Evolutionary conservation across 208 protist genomes (phyloP).

Genomic region (Naegleria gruberi): DNA sequence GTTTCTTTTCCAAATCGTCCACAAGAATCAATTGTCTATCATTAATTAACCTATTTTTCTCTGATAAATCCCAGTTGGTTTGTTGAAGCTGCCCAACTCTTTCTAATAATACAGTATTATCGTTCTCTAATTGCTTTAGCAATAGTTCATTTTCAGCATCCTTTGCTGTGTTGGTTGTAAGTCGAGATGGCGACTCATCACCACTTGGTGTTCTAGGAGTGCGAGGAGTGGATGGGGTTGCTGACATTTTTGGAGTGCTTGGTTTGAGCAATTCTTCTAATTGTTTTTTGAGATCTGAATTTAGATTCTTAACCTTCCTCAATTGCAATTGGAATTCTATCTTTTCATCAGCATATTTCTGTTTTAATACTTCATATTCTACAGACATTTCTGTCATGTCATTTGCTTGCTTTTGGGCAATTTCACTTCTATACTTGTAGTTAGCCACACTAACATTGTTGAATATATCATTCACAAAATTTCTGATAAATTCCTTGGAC

Average conservation of each 20-base stretch:
- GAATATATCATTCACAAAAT: not conserved
- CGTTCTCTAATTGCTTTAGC: not conserved
- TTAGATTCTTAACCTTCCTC: not conserved
- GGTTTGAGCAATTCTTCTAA: not conserved
- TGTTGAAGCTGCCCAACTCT: not conserved
- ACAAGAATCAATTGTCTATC: not conserved
- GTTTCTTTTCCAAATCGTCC: constrained; percentile 10
- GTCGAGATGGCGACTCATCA: not conserved
- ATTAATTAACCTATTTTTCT: not conserved
- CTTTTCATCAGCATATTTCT: not conserved
- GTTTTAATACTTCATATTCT: not conserved
- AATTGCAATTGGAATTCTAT: not conserved
- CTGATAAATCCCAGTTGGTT: not conserved
- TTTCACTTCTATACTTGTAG: not conserved
- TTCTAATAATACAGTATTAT: not conserved
- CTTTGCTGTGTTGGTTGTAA: too few relatives aligned
- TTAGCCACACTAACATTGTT: not conserved
- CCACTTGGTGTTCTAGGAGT: not conserved
- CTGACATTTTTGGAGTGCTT: not conserved
- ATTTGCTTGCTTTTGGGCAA: not conserved
- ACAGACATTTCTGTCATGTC: not conserved
- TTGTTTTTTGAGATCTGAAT: not conserved
- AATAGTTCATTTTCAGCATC: not conserved
- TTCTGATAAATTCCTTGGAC: not conserved
- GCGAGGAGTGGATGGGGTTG: not conserved